Evolutionary conservation across 2,329 filamentous ascomycete genomes (phyloP), one percentile per base, ranked within the genome.

Genomic region (Ampelomyces quisqualis): DNA sequence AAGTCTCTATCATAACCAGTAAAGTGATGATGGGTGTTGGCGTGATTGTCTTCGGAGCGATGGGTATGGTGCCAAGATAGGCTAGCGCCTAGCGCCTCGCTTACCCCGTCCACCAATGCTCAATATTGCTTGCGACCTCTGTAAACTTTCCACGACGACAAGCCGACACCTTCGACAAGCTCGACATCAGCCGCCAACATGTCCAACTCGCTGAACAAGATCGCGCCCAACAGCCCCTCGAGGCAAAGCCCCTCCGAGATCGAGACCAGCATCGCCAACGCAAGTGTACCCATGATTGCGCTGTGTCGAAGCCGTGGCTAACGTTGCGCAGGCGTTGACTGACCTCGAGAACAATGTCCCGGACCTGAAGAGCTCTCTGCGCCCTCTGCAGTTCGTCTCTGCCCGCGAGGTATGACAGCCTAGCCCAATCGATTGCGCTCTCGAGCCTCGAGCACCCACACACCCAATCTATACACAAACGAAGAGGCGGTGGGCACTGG

Each of bases 311-410:
- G 29, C 17, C 38, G 38, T 17, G 23, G 46, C 57, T 62, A 45
- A 60, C 55, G 44, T 17, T 30, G n/a, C 31, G 29, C 44, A 62
- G 57, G 58, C 93, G 78, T 88, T 98, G 94, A 86, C 81, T 53
- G 93, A 98, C 72, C 88, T 98, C 77, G 93, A 98, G 89, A 90
- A 85, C 80, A 96, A 96, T 85, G 95, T 93, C 72, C 81, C 90
- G 74, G 93, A 98, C 78, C 88, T 98, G 78, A 95, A 91, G 87
- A 83, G 82, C 70, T 86, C 90, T 66, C 86, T 98, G 73, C 86
- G 93, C 72, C 93, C 93, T 76, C 85, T 98, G 77, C 93, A 98
- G 84, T 90, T 98, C 77, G 88, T 94, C 75, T 95, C 88, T 78
- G 93, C 93, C 74, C 89, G 90, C 77, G 93, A 98, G 91, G 93